Percentiles rank a stretch among this genome's conserved stretches.
Evolutionary conservation across 73 alveolate species (phyloP).

Genomic region (Tetrahymena borealis): DNA sequence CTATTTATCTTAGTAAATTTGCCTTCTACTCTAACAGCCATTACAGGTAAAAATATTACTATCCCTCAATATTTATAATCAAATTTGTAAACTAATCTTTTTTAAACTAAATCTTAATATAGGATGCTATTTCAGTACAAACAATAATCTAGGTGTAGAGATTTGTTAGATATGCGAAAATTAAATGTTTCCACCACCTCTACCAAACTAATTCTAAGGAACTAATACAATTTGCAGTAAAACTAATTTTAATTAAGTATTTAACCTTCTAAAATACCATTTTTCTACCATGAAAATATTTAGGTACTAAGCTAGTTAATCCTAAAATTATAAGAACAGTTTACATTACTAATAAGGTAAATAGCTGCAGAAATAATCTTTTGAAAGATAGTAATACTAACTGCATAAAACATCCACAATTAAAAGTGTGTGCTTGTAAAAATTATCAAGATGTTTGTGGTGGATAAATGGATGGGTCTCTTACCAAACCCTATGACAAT

Average conservation of each 20-base stretch:
- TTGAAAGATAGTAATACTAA: neutral
- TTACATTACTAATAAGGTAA: neutral
- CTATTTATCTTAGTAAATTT: no score
- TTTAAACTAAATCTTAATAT: neutral
- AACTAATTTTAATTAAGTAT: neutral
- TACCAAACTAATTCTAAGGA: neutral
- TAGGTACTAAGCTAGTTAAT: neutral
- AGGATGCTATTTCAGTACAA: neutral
- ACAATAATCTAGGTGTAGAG: neutral
- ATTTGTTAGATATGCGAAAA: neutral
- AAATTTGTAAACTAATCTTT: neutral
- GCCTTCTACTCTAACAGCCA: no score
- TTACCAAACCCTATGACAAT: neutral
- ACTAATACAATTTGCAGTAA: neutral
- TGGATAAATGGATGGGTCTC: neutral
- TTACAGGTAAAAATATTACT: no score
- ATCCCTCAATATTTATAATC: no score
- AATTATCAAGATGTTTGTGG: neutral
- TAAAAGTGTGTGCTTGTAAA: neutral
- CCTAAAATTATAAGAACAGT: neutral
- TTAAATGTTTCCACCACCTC: neutral
- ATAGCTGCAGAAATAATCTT: neutral
- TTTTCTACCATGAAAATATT: neutral
- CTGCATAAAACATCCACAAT: neutral
- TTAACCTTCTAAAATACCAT: neutral